These are phyloP conservation scores for Drechmeria coniospora DNA, from an alignment of 2,329 filamentous ascomycete species.

Conservation along the genomic window DNA sequence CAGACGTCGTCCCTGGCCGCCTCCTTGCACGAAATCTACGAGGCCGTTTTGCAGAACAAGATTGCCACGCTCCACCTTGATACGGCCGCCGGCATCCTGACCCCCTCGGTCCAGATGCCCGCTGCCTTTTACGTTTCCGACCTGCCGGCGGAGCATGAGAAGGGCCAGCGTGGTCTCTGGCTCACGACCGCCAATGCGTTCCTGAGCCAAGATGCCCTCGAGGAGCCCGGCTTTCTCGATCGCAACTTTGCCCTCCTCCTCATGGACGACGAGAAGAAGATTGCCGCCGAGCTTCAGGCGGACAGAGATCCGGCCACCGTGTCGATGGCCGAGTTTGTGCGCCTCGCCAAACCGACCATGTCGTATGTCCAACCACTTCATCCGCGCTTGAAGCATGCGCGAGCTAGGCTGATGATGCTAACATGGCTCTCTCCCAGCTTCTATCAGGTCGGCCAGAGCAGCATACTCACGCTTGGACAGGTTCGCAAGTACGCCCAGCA, in stretches of 20 bases:
- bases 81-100: conserved; percentile 39
- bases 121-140: conserved; percentile 56
- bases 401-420: too few species aligned
- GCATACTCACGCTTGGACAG: conserved; percentile 61
- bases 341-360: conserved; percentile 53
- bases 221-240: conserved; percentile 55
- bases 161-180: conserved; percentile 62
- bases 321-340: conserved; percentile 68
- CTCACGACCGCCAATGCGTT: conserved; percentile 74
- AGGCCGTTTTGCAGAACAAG: conserved; percentile 65
- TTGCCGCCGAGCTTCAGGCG: conserved; percentile 57
- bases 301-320: conserved; percentile 63
- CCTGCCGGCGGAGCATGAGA: conserved; percentile 52
- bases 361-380: conserved; percentile 30
- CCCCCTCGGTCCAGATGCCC: conserved; percentile 49
- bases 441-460: conserved; percentile 53
- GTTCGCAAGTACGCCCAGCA: conserved; percentile 82
- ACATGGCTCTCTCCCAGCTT: conserved; percentile 23
- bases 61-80: conserved; percentile 75
- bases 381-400: too few species aligned
- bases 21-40: conserved; percentile 69
- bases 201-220: conserved; percentile 49
- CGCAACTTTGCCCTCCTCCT: conserved; percentile 79
- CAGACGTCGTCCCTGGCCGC: conserved; percentile 63
- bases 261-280: conserved; percentile 64